Evolutionary conservation across 495 filamentous ascomycete genomes (phyloP).

Genomic region (Trichoderma parareesei): DNA sequence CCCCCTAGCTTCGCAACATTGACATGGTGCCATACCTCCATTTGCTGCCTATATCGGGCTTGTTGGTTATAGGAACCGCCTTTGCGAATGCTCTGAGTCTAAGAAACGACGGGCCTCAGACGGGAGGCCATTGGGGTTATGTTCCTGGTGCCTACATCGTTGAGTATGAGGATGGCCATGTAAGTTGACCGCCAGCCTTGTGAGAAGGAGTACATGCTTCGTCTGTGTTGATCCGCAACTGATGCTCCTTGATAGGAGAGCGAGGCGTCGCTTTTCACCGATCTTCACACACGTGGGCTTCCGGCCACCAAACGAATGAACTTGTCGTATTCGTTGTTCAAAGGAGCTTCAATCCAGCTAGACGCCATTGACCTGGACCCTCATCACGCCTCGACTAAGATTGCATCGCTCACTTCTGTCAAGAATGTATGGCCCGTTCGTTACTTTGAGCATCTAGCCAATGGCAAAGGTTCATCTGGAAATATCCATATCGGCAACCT

Average conservation of each 20-base stretch:
- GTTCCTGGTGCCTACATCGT: constrained; percentile 41
- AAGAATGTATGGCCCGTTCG: constrained; percentile 39
- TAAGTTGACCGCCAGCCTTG: constrained; percentile 20
- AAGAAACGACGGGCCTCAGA: neutral
- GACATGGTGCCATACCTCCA: neutral
- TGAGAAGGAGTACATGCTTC: too few relatives aligned
- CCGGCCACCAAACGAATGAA: constrained; percentile 35
- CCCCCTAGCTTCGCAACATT: neutral
- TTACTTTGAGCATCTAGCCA: constrained; percentile 21
- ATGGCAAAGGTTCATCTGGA: neutral
- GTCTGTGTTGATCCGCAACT: neutral
- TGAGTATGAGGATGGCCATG: constrained; percentile 39
- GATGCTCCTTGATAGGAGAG: neutral
- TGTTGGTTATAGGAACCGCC: neutral
- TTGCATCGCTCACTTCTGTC: constrained; percentile 24
- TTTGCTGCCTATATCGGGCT: neutral
- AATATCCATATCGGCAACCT: constrained; percentile 14
- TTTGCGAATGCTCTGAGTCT: neutral
- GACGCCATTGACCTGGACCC: constrained; percentile 23
- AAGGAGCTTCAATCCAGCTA: constrained; percentile 41
- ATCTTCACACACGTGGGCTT: constrained; percentile 29
- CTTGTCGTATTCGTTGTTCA: constrained; percentile 39
- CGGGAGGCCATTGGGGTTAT: neutral
- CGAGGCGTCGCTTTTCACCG: constrained; percentile 25
- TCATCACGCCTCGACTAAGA: neutral